Base-by-base conservation (phyloP, 1,284 basidiomycete species). In the Cutaneotrichosporon arboriforme region DNA sequence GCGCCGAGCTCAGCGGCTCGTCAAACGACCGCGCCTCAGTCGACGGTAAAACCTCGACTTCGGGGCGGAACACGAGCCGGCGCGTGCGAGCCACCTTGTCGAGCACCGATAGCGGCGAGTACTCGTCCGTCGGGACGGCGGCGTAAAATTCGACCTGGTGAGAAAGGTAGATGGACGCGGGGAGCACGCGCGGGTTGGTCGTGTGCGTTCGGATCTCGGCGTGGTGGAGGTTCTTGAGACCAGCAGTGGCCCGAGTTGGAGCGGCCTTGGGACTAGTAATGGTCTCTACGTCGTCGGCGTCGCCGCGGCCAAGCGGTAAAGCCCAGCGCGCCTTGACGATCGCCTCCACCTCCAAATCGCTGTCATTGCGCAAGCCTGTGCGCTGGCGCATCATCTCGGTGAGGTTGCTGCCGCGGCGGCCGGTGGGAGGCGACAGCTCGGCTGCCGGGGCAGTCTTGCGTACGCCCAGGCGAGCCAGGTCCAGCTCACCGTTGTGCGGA, bases 71-170 rank as follows among this genome's bases (percentile, higher is more conserved):
- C 12, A 84, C 81, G 46, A 91, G 80, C 75, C 81, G 83, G 23
- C 69, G 55, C 0, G 81, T 81, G 0, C 79, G 75, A 10, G 87
- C 77, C 54, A 84, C 83, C 47, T 88, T 76, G 47, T 83, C 81
- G 49, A 83, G 79, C 1, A 82, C 79, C 0, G 86, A 82, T 33
- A 90, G 79, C 10, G 88, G 81, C 0, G 85, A 83, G 60, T 87
- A 86, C 59, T 88, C 88, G 66, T 90, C 88, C 58, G 86, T 85
- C 1, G 83, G 81, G 12, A 62, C 59, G 0, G 90, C 78, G 1
- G 82, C 79, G 62, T 83, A 81, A 77, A 91, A 92, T 9, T 83
- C 78, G 69, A 90, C 86, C 58, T 91, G 88, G 60, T 87, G 86
- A 0, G 84, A 83, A 13, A 88, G 81, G 68, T 91, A 91, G 37